These are phyloP conservation scores for Bruguiera gymnorhiza DNA, from an alignment of 345 rosid species.

Conservation along the genomic window DNA sequence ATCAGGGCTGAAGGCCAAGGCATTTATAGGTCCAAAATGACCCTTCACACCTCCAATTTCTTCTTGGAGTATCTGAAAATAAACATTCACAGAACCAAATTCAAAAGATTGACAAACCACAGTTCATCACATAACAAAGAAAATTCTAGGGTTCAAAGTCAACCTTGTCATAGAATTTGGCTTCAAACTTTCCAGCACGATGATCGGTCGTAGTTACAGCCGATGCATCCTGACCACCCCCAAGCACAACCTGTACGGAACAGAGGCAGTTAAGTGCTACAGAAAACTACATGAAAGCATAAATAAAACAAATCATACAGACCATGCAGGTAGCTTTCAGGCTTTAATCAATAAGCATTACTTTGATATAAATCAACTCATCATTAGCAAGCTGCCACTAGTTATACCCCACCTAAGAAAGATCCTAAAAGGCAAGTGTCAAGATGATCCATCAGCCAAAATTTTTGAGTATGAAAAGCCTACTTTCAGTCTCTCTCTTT, in stretches of 20 bases:
- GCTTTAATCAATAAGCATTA: too few relatives aligned
- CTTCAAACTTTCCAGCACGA: constrained; percentile 97
- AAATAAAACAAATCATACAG: neutral
- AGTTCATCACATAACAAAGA: neutral
- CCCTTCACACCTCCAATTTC: constrained; percentile 98
- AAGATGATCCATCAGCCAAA: too few relatives aligned
- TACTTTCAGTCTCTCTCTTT: too few relatives aligned
- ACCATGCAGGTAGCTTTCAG: neutral
- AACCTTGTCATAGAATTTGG: constrained; percentile 89
- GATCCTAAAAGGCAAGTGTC: too few relatives aligned
- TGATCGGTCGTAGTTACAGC: constrained; percentile 95
- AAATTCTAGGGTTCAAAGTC: neutral
- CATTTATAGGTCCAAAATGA: constrained; percentile 96
- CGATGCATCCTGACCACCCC: constrained; percentile 99
- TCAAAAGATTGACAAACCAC: neutral
- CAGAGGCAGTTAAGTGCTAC: neutral
- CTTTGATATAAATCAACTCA: too few relatives aligned
- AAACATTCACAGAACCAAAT: neutral
- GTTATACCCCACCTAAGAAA: too few relatives aligned
- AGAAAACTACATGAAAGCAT: neutral
- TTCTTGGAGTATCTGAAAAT: constrained; percentile 63
- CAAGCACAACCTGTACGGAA: constrained; percentile 75
- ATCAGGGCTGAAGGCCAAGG: constrained; percentile 91
- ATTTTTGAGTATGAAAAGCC: too few relatives aligned
- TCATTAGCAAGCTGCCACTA: too few relatives aligned